Evolutionary conservation across 176 grass and related monocot genomes (phyloP).

Genomic region (Metroxylon sagu): DNA sequence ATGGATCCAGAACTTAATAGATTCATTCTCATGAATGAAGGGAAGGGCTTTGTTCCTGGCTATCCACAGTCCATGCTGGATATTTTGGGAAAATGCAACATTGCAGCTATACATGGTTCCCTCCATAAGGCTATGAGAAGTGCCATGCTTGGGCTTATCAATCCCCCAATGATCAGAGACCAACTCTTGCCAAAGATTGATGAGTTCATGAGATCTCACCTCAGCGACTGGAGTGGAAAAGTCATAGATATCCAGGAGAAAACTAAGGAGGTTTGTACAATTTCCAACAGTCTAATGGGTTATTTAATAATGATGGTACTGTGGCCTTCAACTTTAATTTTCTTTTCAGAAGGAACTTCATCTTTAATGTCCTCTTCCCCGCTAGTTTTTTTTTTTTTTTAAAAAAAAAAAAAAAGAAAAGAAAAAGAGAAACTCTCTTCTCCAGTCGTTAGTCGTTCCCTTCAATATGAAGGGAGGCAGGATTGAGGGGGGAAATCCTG

Average conservation of each 20-base stretch:
- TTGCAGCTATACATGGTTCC: slow-evolving; percentile 78
- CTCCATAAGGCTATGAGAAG: slow-evolving; percentile 74
- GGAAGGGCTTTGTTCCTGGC: slow-evolving; percentile 69
- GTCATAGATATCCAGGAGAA: slow-evolving; percentile 84
- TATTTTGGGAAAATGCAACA: slow-evolving; percentile 73
- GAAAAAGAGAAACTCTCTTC: no score
- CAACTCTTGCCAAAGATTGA: slow-evolving; percentile 79
- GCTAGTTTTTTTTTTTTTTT: no score
- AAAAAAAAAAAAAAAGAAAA: no score
- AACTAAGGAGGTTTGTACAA: slow-evolving; percentile 73
- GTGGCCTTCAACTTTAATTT: no score
- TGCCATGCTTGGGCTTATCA: slow-evolving; percentile 59
- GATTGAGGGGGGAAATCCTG: no score
- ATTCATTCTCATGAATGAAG: slow-evolving; percentile 50
- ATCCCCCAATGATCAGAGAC: slow-evolving; percentile 44
- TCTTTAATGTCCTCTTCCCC: no score
- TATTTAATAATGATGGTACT: no score
- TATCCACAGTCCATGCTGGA: slow-evolving; percentile 97
- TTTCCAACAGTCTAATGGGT: no score
- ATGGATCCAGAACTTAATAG: slow-evolving; percentile 95
- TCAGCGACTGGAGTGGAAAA: slow-evolving; percentile 38
- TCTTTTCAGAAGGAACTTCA: no score
- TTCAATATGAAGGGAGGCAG: no score
- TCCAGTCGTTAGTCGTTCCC: no score
- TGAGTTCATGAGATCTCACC: slow-evolving; percentile 67